Percentiles rank a stretch among this genome's conserved stretches.
Evolutionary conservation across 371 early-diverging fungal species (phyloP).

Genomic region (Zychaea mexicana): DNA sequence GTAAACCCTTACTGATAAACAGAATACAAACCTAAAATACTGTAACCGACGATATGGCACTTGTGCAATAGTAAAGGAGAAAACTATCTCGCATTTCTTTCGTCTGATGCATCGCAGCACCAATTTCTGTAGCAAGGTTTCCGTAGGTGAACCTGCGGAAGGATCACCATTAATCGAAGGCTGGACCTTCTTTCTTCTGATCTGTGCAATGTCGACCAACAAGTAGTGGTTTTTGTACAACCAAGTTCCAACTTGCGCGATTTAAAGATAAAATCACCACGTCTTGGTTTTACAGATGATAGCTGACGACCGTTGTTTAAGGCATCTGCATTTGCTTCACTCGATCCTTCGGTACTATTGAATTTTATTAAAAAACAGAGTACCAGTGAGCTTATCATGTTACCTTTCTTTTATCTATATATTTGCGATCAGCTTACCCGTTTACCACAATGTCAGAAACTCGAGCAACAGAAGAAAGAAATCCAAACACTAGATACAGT

Average conservation of each 20-base stretch:
- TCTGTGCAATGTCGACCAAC: no score
- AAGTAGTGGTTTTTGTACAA: no score
- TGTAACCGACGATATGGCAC: slow-evolving; percentile 8
- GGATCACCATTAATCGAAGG: no score
- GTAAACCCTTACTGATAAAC: not conserved
- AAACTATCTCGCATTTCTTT: slow-evolving; percentile 6
- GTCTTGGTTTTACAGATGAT: slow-evolving; percentile 8
- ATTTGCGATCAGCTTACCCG: not conserved
- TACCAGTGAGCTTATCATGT: not conserved
- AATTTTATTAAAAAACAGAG: not conserved
- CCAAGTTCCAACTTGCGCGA: slow-evolving; percentile 13
- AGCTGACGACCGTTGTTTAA: not conserved
- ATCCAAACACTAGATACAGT: not conserved
- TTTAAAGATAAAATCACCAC: slow-evolving; percentile 11
- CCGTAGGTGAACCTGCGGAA: no score
- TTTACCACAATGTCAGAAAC: not conserved
- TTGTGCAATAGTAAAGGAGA: not conserved
- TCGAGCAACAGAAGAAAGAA: not conserved
- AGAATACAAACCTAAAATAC: slow-evolving; percentile 10
- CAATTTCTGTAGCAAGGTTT: no score
- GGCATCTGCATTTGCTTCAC: slow-evolving; percentile 11
- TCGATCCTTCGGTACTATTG: slow-evolving; percentile 12
- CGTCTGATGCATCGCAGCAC: not conserved
- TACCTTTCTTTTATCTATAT: not conserved
- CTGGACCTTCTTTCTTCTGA: no score